Conservation (phyloP, 108 stramenopile genomes). For the Skeletonema tropicum region DNA sequence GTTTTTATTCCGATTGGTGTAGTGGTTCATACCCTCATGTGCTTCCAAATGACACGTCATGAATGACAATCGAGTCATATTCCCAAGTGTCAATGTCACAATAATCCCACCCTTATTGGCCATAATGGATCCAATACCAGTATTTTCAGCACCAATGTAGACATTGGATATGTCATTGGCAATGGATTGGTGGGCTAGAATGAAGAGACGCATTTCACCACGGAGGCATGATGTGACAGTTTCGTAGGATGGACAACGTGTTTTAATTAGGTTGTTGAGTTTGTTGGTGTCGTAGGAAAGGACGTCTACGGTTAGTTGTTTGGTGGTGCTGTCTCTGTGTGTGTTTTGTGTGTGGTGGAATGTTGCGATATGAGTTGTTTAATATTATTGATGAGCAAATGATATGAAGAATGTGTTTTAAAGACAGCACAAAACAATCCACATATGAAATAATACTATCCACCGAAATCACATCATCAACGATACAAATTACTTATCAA, state of each 20-base stretch:
- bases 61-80: constrained; percentile 47
- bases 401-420: background rate
- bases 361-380: background rate
- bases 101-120: constrained; percentile 62
- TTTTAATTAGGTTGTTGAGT: constrained; percentile 19
- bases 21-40: constrained; percentile 50
- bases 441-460: no score
- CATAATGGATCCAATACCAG: constrained; percentile 50
- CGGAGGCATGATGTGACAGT: constrained; percentile 43
- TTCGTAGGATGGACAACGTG: constrained; percentile 44
- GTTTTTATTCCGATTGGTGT: constrained; percentile 44
- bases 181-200: constrained; percentile 40
- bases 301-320: background rate
- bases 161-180: constrained; percentile 38
- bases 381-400: background rate
- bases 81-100: constrained; percentile 33
- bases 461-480: no score
- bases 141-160: constrained; percentile 45
- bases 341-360: no score
- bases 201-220: constrained; percentile 56
- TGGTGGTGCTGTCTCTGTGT: background rate
- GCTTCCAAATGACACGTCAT: constrained; percentile 54
- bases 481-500: no score
- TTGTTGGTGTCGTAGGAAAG: constrained; percentile 30
- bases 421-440: no score